A percentile compares a stretch with the other conserved stretches of the same genome.
Evolutionary conservation across 139 green algal genomes (phyloP).

Genomic region (Diplosphaera chodatii): DNA sequence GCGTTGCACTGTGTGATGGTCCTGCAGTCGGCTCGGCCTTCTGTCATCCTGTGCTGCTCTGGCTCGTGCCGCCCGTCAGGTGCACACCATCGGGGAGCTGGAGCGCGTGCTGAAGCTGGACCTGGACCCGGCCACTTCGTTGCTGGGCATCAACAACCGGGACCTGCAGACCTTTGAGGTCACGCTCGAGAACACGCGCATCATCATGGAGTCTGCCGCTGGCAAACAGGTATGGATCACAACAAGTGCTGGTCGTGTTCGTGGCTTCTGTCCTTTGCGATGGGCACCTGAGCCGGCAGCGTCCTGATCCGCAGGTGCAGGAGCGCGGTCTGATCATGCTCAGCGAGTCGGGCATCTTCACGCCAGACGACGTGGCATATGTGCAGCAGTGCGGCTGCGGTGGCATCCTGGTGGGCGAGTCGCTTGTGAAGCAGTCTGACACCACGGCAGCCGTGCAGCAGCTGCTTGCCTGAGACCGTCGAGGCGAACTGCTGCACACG

Average conservation of each 20-base stretch:
- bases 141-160: constrained; percentile 99
- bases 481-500: too few relatives aligned
- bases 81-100: constrained; percentile 88
- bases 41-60: too few relatives aligned
- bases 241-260: constrained; percentile 5
- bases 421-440: constrained; percentile 91
- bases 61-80: too few relatives aligned
- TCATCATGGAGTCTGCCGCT: constrained; percentile 73
- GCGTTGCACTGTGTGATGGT: not conserved
- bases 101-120: constrained; percentile 80
- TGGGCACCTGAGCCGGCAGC: too few relatives aligned
- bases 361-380: constrained; percentile 81
- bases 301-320: constrained; percentile 36
- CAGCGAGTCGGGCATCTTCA: constrained; percentile 96
- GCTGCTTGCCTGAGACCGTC: constrained; percentile 49
- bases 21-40: not conserved
- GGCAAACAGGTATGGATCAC: constrained; percentile 59
- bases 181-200: constrained; percentile 73
- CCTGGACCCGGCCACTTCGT: constrained; percentile 53
- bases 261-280: not conserved
- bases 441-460: constrained; percentile 65
- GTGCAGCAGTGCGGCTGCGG: constrained; percentile 74
- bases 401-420: constrained; percentile 95
- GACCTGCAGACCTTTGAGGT: constrained; percentile 96
- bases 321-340: constrained; percentile 81